A percentile compares a stretch with the other conserved stretches of the same genome.
Conservation (phyloP, 2,329 filamentous ascomycete species). For the Ascosphaera apis region DNA sequence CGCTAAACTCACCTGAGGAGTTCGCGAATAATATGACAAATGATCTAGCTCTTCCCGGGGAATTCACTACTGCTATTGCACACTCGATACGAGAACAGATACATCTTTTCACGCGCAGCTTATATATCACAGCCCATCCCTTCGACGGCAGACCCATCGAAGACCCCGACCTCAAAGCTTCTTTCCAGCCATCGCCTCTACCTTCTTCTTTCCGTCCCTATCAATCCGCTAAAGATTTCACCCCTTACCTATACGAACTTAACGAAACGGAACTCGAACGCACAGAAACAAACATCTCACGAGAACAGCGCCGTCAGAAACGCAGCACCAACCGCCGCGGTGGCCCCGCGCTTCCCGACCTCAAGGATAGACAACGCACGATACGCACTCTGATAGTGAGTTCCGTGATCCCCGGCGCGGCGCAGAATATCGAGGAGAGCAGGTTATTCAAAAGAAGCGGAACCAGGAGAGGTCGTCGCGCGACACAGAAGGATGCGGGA, state of each 20-base stretch:
- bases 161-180: conserved; percentile 65
- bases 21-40: conserved; percentile 76
- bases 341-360: conserved; percentile 78
- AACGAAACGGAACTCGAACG: conserved; percentile 75
- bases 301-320: conserved; percentile 86
- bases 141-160: conserved; percentile 89
- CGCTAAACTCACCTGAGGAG: conserved; percentile 77
- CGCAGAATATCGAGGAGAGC: conserved; percentile 56
- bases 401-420: conserved; percentile 73
- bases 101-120: conserved; percentile 77
- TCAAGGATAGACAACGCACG: conserved; percentile 82
- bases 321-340: conserved; percentile 83
- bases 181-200: conserved; percentile 69
- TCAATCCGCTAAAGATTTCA: conserved; percentile 82
- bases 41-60: conserved; percentile 75
- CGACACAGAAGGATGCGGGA: conserved; percentile 31
- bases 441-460: conserved; percentile 62
- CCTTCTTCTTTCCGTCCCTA: conserved; percentile 68
- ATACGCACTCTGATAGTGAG: conserved; percentile 84
- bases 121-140: conserved; percentile 81
- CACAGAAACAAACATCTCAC: conserved; percentile 76
- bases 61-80: conserved; percentile 92
- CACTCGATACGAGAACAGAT: conserved; percentile 93
- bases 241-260: conserved; percentile 81
- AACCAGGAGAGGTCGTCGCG: conserved; percentile 35